Evolutionary conservation across 106 monocot species (phyloP).

Genomic region (Allium fistulosum): DNA sequence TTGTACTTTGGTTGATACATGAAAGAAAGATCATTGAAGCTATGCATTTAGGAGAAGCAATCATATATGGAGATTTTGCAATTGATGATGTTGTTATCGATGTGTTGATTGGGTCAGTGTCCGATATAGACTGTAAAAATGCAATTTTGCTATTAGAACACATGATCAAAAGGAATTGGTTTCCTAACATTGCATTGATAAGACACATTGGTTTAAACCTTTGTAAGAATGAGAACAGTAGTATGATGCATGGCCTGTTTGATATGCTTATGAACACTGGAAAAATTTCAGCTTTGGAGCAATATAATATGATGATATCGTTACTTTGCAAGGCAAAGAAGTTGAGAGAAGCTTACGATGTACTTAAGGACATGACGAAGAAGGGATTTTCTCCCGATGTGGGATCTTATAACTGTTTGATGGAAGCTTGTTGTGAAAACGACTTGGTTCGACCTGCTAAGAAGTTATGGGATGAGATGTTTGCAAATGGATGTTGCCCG

Average conservation of each 20-base stretch:
- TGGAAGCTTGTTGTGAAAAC: conserved; percentile 75
- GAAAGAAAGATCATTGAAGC: conserved; percentile 40
- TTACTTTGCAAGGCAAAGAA: conserved; percentile 63
- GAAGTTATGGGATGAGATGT: conserved; percentile 99
- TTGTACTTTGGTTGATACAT: conserved; percentile 43
- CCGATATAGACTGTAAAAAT: conserved; percentile 36
- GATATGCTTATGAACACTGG: conserved; percentile 41
- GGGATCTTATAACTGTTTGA: conserved; percentile 59
- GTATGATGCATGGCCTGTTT: conserved; percentile 55
- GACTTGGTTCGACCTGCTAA: conserved; percentile 82
- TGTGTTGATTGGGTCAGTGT: conserved; percentile 54
- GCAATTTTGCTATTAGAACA: conserved; percentile 49
- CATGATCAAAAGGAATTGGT: conserved; percentile 44
- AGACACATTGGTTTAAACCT: conserved; percentile 26
- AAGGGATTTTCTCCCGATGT: conserved; percentile 48
- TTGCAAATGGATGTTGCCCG: conserved; percentile 48
- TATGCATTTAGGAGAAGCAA: conserved; percentile 59
- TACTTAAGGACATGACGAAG: conserved; percentile 76
- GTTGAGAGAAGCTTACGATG: conserved; percentile 75
- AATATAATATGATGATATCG: conserved; percentile 47
- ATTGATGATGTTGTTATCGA: conserved; percentile 58
- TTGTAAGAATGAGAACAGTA: conserved; percentile 34
- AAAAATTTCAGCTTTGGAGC: conserved; percentile 28
- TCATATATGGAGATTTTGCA: conserved; percentile 68
- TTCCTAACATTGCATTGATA: conserved; percentile 34